phyloP scores from a whole-genome alignment of 805 yeast species.

The Candida boleticola region DNA sequence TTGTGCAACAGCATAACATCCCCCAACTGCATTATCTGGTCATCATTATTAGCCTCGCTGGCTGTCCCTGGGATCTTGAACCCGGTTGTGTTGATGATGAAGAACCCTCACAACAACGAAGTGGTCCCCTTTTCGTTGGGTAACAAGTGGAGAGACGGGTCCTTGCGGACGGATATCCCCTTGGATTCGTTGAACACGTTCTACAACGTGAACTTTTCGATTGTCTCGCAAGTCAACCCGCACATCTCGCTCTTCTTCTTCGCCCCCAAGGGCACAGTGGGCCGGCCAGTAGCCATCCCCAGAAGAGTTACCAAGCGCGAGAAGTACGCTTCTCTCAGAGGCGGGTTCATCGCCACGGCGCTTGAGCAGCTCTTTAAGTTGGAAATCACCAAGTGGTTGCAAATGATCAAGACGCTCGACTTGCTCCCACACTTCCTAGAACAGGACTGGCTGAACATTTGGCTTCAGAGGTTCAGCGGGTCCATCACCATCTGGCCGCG shows the following conservation, averaged over 20 bases:
- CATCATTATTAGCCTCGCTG: slow-evolving; percentile 69
- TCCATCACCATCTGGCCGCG: slow-evolving; percentile 77
- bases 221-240: slow-evolving; percentile 82
- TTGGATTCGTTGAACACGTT: slow-evolving; percentile 69
- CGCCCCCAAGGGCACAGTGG: slow-evolving; percentile 79
- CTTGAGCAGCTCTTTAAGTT: slow-evolving; percentile 66
- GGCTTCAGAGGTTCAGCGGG: slow-evolving; percentile 73
- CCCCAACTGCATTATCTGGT: slow-evolving; percentile 82
- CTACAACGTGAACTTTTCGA: slow-evolving; percentile 71
- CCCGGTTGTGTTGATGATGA: slow-evolving; percentile 79
- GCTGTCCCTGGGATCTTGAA: slow-evolving; percentile 82
- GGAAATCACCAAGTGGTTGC: slow-evolving; percentile 76
- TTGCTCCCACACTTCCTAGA: slow-evolving; percentile 65
- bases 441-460: slow-evolving; percentile 79
- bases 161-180: slow-evolving; percentile 76
- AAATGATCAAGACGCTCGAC: slow-evolving; percentile 61
- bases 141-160: slow-evolving; percentile 76
- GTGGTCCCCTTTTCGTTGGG: slow-evolving; percentile 72
- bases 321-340: slow-evolving; percentile 51
- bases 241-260: slow-evolving; percentile 74
- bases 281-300: slow-evolving; percentile 64
- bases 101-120: slow-evolving; percentile 31
- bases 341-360: slow-evolving; percentile 75
- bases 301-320: slow-evolving; percentile 39
- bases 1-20: slow-evolving; percentile 74